Evolutionary conservation across 192 early-diverging fungal genomes (phyloP).

Genomic region (Coemansia sp.): DNA sequence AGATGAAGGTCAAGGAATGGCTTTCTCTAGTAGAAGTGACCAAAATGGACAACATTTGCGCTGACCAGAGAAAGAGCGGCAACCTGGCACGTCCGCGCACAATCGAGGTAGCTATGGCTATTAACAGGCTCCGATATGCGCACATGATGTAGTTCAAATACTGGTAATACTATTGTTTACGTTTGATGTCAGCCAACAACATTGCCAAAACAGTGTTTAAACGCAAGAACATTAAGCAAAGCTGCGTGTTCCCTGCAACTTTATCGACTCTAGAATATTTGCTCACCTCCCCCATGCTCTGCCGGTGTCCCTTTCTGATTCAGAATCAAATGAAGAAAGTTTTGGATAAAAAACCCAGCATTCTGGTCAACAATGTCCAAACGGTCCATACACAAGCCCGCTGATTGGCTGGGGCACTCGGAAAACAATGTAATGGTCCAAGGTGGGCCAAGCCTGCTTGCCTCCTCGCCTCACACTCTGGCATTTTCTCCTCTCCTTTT

Average conservation of each 20-base stretch:
- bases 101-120: slow-evolving; percentile 55
- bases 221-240: too few relatives aligned
- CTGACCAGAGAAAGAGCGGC: slow-evolving; percentile 21
- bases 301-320: too few relatives aligned
- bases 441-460: neutral
- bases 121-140: slow-evolving; percentile 48
- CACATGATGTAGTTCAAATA: neutral
- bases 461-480: too few relatives aligned
- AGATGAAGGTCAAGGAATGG: slow-evolving; percentile 34
- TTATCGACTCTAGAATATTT: too few relatives aligned
- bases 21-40: slow-evolving; percentile 25
- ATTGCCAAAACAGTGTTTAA: too few relatives aligned
- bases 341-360: neutral
- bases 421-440: too few relatives aligned
- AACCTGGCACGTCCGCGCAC: slow-evolving; percentile 52
- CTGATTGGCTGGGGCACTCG: neutral
- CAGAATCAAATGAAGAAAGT: neutral
- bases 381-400: neutral
- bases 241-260: too few relatives aligned
- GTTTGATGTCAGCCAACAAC: too few relatives aligned
- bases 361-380: neutral
- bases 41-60: slow-evolving; percentile 33
- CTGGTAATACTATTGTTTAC: too few relatives aligned
- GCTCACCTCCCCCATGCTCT: too few relatives aligned
- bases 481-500: slow-evolving; percentile 9